Percentiles rank a stretch among this genome's conserved stretches.
Conservation (phyloP, 1,284 basidiomycete species). For the Clitocybe nebularis region DNA sequence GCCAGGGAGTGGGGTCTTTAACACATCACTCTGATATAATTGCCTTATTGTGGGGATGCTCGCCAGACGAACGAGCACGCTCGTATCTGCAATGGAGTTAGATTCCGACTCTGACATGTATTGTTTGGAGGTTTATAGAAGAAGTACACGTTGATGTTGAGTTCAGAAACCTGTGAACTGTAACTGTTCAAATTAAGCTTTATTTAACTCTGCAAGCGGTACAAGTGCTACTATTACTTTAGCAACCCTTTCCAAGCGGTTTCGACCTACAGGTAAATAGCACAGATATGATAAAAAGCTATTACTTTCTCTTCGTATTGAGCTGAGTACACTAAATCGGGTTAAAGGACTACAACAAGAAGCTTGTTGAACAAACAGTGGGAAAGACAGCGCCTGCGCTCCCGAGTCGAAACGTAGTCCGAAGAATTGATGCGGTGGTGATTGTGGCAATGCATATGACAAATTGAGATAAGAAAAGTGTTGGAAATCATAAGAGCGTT, state of each 20-base stretch:
- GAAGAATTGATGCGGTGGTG: neutral
- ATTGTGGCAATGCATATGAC: neutral
- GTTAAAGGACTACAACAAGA: neutral
- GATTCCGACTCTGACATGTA: conserved; percentile 16
- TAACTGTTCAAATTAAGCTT: no score
- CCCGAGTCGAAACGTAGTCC: neutral
- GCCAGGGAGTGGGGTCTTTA: conserved; percentile 26
- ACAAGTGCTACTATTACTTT: no score
- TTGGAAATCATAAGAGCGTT: neutral
- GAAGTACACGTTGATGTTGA: conserved; percentile 5
- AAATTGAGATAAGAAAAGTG: neutral
- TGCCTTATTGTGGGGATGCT: conserved; percentile 50
- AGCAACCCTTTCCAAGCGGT: no score
- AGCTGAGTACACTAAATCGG: neutral
- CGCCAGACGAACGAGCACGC: conserved; percentile 33
- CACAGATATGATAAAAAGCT: neutral
- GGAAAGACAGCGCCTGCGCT: neutral
- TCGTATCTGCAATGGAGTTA: conserved; percentile 16
- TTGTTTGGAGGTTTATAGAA: conserved; percentile 2
- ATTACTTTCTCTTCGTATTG: neutral
- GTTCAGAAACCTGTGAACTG: no score
- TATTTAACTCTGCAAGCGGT: no score
- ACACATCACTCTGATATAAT: conserved; percentile 38
- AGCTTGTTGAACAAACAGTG: neutral
- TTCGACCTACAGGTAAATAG: no score